Percentiles rank a stretch among this genome's conserved stretches.
Conservation (phyloP, 805 yeast species). For the Saccharomycopsis fodiens region DNA sequence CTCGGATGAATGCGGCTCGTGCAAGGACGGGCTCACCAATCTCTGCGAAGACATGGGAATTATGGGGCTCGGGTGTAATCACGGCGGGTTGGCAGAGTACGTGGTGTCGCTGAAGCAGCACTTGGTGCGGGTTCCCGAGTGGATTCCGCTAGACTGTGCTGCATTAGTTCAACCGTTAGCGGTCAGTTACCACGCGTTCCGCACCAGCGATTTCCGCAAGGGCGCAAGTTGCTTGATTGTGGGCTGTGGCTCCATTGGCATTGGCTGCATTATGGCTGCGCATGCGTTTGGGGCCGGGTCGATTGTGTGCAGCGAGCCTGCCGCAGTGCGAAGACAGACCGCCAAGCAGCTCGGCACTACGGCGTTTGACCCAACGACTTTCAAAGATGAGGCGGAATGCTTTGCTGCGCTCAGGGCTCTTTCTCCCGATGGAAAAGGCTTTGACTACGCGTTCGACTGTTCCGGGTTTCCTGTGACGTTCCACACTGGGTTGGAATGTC, state of each 20-base stretch:
- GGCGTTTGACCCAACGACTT: slow-evolving; percentile 36
- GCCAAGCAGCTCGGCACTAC: slow-evolving; percentile 41
- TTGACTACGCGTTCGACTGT: slow-evolving; percentile 46
- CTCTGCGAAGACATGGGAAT: slow-evolving; percentile 38
- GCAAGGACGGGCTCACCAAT: slow-evolving; percentile 37
- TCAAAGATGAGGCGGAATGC: slow-evolving; percentile 25
- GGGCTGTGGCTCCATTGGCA: slow-evolving; percentile 60
- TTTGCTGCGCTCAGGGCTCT: slow-evolving; percentile 29
- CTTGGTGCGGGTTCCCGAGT: slow-evolving; percentile 33
- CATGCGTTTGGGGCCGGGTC: slow-evolving; percentile 41
- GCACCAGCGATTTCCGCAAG: slow-evolving; percentile 33
- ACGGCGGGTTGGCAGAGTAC: slow-evolving; percentile 42
- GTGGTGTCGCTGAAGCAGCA: slow-evolving; percentile 34
- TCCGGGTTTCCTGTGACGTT: slow-evolving; percentile 44
- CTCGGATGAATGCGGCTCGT: slow-evolving; percentile 33
- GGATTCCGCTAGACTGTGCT: slow-evolving; percentile 43
- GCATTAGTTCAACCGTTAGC: slow-evolving; percentile 52
- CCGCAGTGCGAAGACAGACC: slow-evolving; percentile 50
- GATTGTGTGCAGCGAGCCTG: slow-evolving; percentile 57
- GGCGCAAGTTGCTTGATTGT: slow-evolving; percentile 44
- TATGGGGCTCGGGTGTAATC: slow-evolving; percentile 42
- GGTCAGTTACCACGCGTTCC: slow-evolving; percentile 53
- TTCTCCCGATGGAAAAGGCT: slow-evolving; percentile 37
- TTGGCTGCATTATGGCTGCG: slow-evolving; percentile 47
- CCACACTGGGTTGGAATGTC: slow-evolving; percentile 32